phyloP scores from a whole-genome alignment of 2,329 filamentous ascomycete genomes.

The Emydomyces testavorans region DNA sequence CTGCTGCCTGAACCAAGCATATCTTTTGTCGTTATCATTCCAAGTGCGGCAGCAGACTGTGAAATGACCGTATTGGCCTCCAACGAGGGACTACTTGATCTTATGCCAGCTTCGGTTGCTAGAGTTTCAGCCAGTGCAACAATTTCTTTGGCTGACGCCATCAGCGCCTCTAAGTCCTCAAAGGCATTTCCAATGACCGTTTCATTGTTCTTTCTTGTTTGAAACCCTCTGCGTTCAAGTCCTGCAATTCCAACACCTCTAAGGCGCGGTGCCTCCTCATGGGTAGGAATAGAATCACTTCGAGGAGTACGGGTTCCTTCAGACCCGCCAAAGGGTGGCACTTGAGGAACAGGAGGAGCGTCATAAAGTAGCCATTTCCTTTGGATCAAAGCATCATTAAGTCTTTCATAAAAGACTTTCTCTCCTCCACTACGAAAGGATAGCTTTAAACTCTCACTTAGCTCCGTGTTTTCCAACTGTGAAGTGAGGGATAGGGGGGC shows the following conservation, averaged over 20 bases:
- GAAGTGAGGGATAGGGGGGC: slow-evolving; percentile 50
- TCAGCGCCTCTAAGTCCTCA: slow-evolving; percentile 88
- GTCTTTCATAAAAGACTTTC: slow-evolving; percentile 75
- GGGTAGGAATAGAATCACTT: slow-evolving; percentile 18
- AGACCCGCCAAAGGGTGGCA: slow-evolving; percentile 22
- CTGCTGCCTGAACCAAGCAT: slow-evolving; percentile 68
- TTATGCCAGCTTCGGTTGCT: slow-evolving; percentile 53
- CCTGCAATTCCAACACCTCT: slow-evolving; percentile 83
- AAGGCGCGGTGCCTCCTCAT: slow-evolving; percentile 20
- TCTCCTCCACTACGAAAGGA: slow-evolving; percentile 85
- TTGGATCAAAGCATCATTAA: slow-evolving; percentile 80
- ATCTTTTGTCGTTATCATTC: slow-evolving; percentile 87
- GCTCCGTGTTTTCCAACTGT: slow-evolving; percentile 44
- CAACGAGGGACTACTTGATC: slow-evolving; percentile 44
- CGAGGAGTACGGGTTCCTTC: slow-evolving; percentile 1
- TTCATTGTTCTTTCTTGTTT: slow-evolving; percentile 85
- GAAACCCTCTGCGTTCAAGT: slow-evolving; percentile 71
- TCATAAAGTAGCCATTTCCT: slow-evolving; percentile 89
- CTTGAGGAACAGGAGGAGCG: slow-evolving; percentile 73
- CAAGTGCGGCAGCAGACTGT: slow-evolving; percentile 71
- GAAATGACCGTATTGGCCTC: slow-evolving; percentile 66
- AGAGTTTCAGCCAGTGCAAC: slow-evolving; percentile 86
- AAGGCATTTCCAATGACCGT: slow-evolving; percentile 86
- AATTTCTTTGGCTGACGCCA: slow-evolving; percentile 95
- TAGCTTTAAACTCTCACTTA: slow-evolving; percentile 68